phyloP scores from a whole-genome alignment of 352 stramenopile genomes.

The Discostella stelligera region DNA sequence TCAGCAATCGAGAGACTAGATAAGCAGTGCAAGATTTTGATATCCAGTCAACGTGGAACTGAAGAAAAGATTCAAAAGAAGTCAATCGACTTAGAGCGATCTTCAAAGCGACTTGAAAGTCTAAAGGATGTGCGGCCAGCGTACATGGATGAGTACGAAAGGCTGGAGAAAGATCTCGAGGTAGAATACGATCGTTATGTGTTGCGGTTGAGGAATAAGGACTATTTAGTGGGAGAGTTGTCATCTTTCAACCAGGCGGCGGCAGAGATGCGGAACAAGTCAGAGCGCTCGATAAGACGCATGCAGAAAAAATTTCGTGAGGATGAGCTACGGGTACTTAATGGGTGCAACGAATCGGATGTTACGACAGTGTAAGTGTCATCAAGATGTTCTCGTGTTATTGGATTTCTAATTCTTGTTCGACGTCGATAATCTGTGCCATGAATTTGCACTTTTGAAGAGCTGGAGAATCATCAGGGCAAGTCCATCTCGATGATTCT shows the following conservation, averaged over 20 bases:
- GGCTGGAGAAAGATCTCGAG: constrained; percentile 94
- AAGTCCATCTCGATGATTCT: neutral
- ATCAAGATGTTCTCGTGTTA: neutral
- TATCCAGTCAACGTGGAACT: constrained; percentile 53
- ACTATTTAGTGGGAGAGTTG: constrained; percentile 94
- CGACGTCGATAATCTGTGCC: neutral
- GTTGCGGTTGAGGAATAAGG: constrained; percentile 90
- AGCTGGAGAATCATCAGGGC: constrained; percentile 3
- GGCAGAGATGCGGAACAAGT: constrained; percentile 23
- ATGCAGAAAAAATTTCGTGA: constrained; percentile 91
- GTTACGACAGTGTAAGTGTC: constrained; percentile 6
- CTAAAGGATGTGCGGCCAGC: constrained; percentile 87
- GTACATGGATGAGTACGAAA: constrained; percentile 98
- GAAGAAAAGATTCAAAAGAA: constrained; percentile 59
- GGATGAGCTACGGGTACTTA: constrained; percentile 87
- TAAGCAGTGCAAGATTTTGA: constrained; percentile 42
- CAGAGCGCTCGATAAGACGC: constrained; percentile 85
- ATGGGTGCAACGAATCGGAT: constrained; percentile 82
- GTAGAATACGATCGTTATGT: constrained; percentile 89
- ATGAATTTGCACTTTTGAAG: neutral
- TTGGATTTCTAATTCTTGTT: neutral
- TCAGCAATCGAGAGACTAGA: constrained; percentile 87
- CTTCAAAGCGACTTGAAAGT: constrained; percentile 89
- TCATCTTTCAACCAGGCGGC: constrained; percentile 78
- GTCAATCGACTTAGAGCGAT: constrained; percentile 92